Evolutionary conservation across 371 early-diverging fungal species (phyloP).

Genomic region (Apophysomyces trapeziformis): DNA sequence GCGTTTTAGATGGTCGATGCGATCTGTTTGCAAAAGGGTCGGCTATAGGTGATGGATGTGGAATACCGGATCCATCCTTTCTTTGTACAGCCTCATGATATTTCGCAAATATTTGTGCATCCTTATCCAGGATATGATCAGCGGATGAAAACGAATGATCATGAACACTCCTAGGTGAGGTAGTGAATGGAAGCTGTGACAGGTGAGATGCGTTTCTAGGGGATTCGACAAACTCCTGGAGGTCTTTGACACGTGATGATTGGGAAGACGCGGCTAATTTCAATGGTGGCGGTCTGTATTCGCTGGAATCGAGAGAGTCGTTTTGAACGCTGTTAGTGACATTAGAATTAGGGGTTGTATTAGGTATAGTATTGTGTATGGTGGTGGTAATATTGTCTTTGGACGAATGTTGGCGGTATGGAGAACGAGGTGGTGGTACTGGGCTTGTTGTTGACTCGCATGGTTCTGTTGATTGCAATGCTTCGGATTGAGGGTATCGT

Average conservation of each 20-base stretch:
- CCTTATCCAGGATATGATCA: constrained; percentile 27
- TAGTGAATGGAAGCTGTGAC: neutral
- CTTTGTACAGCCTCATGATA: constrained; percentile 19
- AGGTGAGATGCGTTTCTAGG: neutral
- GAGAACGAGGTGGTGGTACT: constrained; percentile 28
- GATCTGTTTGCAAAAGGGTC: constrained; percentile 10
- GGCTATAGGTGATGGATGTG: constrained; percentile 11
- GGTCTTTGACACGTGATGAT: neutral
- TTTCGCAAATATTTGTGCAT: constrained; percentile 30
- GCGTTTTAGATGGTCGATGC: constrained; percentile 8
- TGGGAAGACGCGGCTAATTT: constrained; percentile 1
- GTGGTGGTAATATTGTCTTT: constrained; percentile 1
- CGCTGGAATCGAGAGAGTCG: neutral
- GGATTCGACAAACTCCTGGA: neutral
- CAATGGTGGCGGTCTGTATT: constrained; percentile 7
- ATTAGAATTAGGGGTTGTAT: constrained; percentile 9
- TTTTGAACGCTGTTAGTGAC: neutral
- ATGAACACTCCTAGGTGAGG: constrained; percentile 5
- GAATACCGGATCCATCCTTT: constrained; percentile 3
- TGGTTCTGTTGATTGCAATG: neutral
- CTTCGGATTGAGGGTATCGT: neutral
- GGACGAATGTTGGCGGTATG: constrained; percentile 19
- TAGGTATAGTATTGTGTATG: neutral
- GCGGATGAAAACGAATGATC: neutral
- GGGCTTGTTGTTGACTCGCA: neutral